Conservation (phyloP, 176 grass and related monocot species). For the Thalia dealbata region DNA sequence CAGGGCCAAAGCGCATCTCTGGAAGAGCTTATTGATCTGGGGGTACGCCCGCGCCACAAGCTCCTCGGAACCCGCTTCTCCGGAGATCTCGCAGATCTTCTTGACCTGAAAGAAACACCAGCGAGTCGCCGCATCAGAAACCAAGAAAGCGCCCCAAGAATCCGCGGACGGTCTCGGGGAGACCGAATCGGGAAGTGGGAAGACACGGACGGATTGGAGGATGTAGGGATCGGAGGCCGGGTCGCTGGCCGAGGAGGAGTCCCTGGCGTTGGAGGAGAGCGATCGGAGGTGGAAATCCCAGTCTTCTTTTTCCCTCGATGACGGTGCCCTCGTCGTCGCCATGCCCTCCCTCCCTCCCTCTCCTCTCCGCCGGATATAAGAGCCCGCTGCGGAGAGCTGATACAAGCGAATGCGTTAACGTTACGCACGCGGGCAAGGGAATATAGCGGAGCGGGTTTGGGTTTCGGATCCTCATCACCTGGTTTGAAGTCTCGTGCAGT, state of each 20-base stretch:
- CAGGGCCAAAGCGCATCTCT: constrained; percentile 55
- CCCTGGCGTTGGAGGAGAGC: constrained; percentile 64
- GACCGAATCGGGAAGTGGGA: background rate
- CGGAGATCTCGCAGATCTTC: constrained; percentile 69
- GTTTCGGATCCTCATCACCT: too few relatives aligned
- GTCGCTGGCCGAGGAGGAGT: constrained; percentile 57
- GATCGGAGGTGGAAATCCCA: constrained; percentile 93
- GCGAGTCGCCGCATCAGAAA: background rate
- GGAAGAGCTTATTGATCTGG: constrained; percentile 87
- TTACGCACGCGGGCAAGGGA: too few relatives aligned
- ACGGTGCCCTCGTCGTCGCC: background rate
- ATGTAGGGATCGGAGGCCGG: constrained; percentile 62
- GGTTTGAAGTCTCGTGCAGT: too few relatives aligned
- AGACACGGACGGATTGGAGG: constrained; percentile 61
- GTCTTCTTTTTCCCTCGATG: constrained; percentile 16
- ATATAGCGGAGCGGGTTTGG: too few relatives aligned
- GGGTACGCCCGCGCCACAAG: constrained; percentile 74
- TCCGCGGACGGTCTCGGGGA: background rate
- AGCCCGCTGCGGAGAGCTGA: too few relatives aligned
- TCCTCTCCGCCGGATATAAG: too few relatives aligned
- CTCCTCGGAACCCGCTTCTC: constrained; percentile 48
- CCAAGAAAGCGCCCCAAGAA: background rate
- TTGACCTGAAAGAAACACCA: constrained; percentile 31
- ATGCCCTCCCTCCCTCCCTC: too few relatives aligned
- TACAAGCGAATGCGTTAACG: too few relatives aligned